These are phyloP conservation scores for Diaporthe citri DNA, from an alignment of 2,329 filamentous ascomycete species.

Conservation along the genomic window DNA sequence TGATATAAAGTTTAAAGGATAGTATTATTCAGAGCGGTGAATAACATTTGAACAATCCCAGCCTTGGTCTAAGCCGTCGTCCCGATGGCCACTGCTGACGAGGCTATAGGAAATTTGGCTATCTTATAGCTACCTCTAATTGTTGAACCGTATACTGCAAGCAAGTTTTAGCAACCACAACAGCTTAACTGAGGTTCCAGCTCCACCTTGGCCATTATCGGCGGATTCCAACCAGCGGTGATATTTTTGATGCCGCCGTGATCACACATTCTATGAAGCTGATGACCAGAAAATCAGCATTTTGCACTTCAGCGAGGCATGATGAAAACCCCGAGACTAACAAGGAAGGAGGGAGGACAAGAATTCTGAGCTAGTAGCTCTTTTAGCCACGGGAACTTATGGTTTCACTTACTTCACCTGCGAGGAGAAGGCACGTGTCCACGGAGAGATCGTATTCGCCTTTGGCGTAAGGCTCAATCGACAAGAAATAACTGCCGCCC, in stretches of 20 bases:
- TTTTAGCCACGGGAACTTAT: accelerated
- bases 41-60: no score
- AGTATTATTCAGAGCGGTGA: no score
- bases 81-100: no score
- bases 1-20: no score
- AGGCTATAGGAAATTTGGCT: no score
- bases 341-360: background rate
- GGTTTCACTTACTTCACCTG: background rate
- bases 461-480: background rate
- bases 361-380: background rate
- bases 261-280: background rate
- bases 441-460: background rate
- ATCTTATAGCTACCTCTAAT: no score
- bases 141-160: background rate
- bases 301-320: background rate
- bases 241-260: background rate
- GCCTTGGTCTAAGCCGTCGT: no score
- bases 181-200: background rate
- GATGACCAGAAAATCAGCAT: background rate
- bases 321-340: accelerated
- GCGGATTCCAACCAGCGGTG: background rate
- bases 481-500: background rate
- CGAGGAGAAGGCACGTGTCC: background rate
- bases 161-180: background rate
- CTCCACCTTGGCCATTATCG: no score